A percentile compares a stretch with the other conserved stretches of the same genome.
phyloP scores from a whole-genome alignment of 164 flowering plant genomes.

The Taxillus chinensis region DNA sequence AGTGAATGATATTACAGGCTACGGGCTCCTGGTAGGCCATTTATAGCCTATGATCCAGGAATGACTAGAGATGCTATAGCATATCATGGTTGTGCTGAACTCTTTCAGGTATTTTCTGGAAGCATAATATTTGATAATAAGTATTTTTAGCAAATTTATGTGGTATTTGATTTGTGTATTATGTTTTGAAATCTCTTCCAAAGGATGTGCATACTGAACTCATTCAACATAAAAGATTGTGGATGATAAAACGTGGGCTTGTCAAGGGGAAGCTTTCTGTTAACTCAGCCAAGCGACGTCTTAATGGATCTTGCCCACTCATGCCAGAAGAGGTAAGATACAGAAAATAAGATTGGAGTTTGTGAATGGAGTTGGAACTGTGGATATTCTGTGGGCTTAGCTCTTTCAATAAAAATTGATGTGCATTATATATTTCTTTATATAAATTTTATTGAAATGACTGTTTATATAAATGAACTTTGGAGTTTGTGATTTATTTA shows the following conservation, averaged over 20 bases:
- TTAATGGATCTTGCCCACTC: slow-evolving; percentile 82
- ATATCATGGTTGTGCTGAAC: slow-evolving; percentile 91
- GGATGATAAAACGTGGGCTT: slow-evolving; percentile 86
- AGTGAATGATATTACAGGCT: slow-evolving; percentile 32
- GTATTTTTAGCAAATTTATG: neutral
- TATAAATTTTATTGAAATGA: no score
- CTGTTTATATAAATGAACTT: no score
- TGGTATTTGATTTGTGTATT: neutral
- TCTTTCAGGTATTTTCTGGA: slow-evolving; percentile 63
- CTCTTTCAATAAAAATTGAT: no score
- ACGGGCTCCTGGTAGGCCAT: slow-evolving; percentile 60
- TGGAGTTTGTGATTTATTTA: neutral
- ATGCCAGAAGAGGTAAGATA: slow-evolving; percentile 87
- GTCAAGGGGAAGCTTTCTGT: slow-evolving; percentile 66
- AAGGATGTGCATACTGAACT: slow-evolving; percentile 95
- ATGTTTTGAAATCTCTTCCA: slow-evolving; percentile 11
- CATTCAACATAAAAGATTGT: slow-evolving; percentile 75
- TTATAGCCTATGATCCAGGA: slow-evolving; percentile 83
- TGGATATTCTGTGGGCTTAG: no score
- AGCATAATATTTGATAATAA: neutral
- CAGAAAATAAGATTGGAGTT: no score
- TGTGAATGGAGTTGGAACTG: no score
- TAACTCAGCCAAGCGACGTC: slow-evolving; percentile 50
- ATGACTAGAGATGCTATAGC: slow-evolving; percentile 91
- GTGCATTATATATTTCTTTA: no score